Percentiles rank a stretch among this genome's conserved stretches.
Conservation (phyloP, 2,329 filamentous ascomycete genomes). For the Verticillium isaacii region DNA sequence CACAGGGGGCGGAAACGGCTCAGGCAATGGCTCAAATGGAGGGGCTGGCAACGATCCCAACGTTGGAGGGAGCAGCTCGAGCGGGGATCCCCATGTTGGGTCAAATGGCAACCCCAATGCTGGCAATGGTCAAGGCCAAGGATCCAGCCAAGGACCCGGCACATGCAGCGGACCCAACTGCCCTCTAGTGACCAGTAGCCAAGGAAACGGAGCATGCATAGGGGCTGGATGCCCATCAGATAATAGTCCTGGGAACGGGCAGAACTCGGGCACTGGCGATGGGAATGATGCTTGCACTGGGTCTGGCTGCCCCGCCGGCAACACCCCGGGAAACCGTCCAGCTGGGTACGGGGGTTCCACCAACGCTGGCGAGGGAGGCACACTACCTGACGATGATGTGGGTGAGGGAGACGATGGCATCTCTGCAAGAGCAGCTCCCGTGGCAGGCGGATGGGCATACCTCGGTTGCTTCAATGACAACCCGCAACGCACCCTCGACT, state of each 20-base stretch:
- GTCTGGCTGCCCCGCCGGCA: background rate
- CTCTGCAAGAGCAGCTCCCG: background rate
- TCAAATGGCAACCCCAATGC: background rate
- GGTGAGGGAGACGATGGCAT: background rate
- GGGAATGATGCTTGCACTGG: background rate
- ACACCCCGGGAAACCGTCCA: background rate
- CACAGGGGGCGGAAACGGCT: background rate
- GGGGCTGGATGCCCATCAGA: background rate
- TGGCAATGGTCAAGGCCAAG: background rate
- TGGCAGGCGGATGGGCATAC: slow-evolving; percentile 18
- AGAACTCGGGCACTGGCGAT: background rate
- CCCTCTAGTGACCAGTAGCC: background rate
- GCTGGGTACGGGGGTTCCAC: background rate
- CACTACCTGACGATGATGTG: background rate
- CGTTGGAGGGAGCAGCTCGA: background rate
- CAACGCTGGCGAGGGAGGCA: background rate
- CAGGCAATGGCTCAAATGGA: background rate
- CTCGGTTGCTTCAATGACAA: slow-evolving; percentile 26
- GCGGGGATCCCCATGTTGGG: background rate
- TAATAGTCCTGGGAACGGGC: background rate
- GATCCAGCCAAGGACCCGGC: too few species aligned
- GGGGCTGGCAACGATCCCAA: background rate
- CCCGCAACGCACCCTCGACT: slow-evolving; percentile 10
- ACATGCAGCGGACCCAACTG: background rate
- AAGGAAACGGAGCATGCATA: background rate